Base-by-base conservation (phyloP, 768 basidiomycete species). In the Suillus plorans region DNA sequence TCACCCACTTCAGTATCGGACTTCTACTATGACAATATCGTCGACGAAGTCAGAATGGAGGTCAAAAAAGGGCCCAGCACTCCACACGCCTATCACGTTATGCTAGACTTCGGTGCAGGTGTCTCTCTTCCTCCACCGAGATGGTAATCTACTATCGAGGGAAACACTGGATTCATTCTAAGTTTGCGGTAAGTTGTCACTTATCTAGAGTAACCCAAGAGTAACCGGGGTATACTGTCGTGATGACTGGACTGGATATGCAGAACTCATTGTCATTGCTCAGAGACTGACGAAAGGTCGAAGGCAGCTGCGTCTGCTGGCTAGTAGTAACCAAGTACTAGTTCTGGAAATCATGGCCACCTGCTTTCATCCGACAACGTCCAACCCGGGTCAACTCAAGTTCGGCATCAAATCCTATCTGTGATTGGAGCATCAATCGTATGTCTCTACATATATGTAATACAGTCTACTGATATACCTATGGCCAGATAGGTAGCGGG, bases 201-300 rank as follows among this genome's bases (percentile, higher is more conserved):
- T 28, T 28, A 4, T 28, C 3, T 28, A 28, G 28, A 28, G 28
- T 28, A 28, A 28, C 28, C 28, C 28, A 28, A 28, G 28, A 28
- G 28, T 28, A 3, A 28, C 28, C 28, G 92, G 89, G 4, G 80
- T 75, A n/a, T 86, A 75, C 6, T 85, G 86, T 61, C 90, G 82
- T 42, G 91, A 92, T 34, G 81, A 80, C n/a, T 90, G 78, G 53
- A 85, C 72, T 60, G 84, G 77, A 72, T 81, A 80, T 34, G 78
- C 67, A 9, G 79, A 74, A 74, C 72, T 82, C 85, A 86, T 86
- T 68, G 73, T 74, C 68, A 78, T 72, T 13, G 58, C 42, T 59
- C 41, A 59, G 41, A 41, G 41, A 58, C 57, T 41, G 39, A 22
- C 37, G 22, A 39, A 42, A 37, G 58, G 57, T 58, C 22, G 22